Evolutionary conservation across 345 rosid genomes (phyloP).

Genomic region (Populus alba): DNA sequence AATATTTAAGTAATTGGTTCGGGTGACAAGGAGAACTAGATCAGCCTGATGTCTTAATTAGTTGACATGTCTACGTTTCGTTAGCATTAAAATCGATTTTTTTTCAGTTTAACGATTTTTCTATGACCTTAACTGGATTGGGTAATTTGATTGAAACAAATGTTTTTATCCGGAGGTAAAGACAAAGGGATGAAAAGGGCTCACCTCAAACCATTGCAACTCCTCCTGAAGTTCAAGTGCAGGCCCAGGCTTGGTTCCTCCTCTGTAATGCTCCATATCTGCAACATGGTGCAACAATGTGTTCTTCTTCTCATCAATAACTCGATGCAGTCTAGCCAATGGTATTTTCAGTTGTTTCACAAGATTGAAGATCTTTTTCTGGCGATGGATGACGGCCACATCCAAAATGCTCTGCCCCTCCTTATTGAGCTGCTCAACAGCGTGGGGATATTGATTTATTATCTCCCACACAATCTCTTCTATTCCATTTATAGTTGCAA

Average conservation of each 20-base stretch:
- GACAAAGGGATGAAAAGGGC: no score
- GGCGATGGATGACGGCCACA: constrained; percentile 14
- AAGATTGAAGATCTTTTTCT: no score
- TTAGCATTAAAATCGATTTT: no score
- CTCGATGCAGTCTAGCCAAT: background rate
- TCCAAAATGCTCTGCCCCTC: constrained; percentile 24
- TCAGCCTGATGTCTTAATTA: no score
- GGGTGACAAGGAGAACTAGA: no score
- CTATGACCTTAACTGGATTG: no score
- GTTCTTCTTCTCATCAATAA: constrained; percentile 19
- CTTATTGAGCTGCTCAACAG: constrained; percentile 10
- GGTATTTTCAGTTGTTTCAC: no score
- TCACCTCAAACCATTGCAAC: constrained; percentile 15
- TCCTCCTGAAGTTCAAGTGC: constrained; percentile 30
- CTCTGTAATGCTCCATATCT: background rate
- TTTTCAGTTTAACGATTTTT: no score
- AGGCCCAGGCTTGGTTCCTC: background rate
- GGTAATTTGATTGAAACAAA: no score
- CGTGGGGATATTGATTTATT: constrained; percentile 6
- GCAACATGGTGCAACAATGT: constrained; percentile 28
- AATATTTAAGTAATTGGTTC: no score
- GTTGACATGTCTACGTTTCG: no score
- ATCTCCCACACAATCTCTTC: constrained; percentile 13
- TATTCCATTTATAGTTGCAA: constrained; percentile 12
- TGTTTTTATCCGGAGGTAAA: no score